Conservation (phyloP, 768 basidiomycete genomes). For the Scleroderma bovista region DNA sequence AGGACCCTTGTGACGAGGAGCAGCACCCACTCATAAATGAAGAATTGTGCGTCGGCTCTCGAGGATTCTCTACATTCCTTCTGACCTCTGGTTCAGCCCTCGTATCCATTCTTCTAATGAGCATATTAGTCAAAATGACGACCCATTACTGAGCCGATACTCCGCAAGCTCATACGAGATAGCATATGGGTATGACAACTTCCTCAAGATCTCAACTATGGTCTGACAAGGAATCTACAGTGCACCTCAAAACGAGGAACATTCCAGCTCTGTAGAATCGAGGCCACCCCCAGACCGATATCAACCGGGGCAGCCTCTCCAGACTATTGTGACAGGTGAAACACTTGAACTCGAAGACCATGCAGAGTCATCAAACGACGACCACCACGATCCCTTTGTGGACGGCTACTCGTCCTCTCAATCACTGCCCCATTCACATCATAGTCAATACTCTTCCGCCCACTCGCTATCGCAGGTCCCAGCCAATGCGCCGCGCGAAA, state of each 20-base stretch:
- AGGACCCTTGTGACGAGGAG: constrained; percentile 1
- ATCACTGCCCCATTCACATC: constrained; percentile 22
- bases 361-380: constrained; percentile 17
- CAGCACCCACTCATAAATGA: background rate
- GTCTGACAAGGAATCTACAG: background rate
- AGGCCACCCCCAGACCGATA: constrained; percentile 34
- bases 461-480: constrained; percentile 30
- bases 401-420: constrained; percentile 11
- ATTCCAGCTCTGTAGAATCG: constrained; percentile 2
- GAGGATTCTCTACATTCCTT: background rate
- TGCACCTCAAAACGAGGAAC: background rate
- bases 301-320: constrained; percentile 56
- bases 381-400: constrained; percentile 27
- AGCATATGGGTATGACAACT: background rate
- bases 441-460: constrained; percentile 23
- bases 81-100: background rate
- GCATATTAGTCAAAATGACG: background rate
- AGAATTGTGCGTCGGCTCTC: background rate
- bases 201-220: too few relatives aligned
- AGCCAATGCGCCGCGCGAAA: constrained; percentile 29
- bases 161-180: constrained; percentile 1
- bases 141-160: constrained; percentile 1
- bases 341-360: constrained; percentile 48
- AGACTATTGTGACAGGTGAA: constrained; percentile 61
- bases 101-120: background rate